These are phyloP conservation scores for Penicillium sp. DNA, from an alignment of 2,329 filamentous ascomycete genomes.

Conservation along the genomic window DNA sequence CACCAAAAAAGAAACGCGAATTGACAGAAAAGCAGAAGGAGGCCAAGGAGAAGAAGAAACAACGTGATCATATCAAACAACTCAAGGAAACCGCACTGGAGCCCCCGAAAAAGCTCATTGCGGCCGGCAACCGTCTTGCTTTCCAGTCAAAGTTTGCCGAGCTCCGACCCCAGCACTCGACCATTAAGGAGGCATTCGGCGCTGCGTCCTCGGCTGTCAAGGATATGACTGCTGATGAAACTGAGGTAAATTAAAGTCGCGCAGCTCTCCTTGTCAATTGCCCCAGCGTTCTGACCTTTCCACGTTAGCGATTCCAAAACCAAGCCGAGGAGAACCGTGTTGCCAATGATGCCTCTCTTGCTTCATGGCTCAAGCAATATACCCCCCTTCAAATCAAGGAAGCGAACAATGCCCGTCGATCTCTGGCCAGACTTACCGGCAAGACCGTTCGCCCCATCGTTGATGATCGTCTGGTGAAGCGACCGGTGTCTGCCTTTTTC, in stretches of 20 bases:
- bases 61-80: slow-evolving; percentile 31
- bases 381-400: slow-evolving; percentile 58
- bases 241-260: slow-evolving; percentile 21
- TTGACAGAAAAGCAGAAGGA: slow-evolving; percentile 34
- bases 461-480: slow-evolving; percentile 58
- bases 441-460: slow-evolving; percentile 37
- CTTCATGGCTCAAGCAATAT: slow-evolving; percentile 57
- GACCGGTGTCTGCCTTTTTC: slow-evolving; percentile 39
- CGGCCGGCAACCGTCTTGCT: slow-evolving; percentile 24
- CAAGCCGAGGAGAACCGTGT: slow-evolving; percentile 50
- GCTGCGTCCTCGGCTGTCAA: slow-evolving; percentile 16
- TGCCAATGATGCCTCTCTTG: slow-evolving; percentile 46
- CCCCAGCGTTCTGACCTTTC: slow-evolving; percentile 1
- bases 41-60: slow-evolving; percentile 30
- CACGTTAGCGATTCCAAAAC: slow-evolving; percentile 55
- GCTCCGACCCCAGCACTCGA: slow-evolving; percentile 1
- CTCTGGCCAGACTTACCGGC: slow-evolving; percentile 27
- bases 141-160: slow-evolving; percentile 20
- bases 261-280: background rate
- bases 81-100: slow-evolving; percentile 36
- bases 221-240: slow-evolving; percentile 18
- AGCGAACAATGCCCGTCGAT: slow-evolving; percentile 60
- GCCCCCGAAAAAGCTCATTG: slow-evolving; percentile 38
- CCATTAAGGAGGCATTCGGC: slow-evolving; percentile 19
- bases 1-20: slow-evolving; percentile 27